A percentile compares a stretch with the other conserved stretches of the same genome.
Evolutionary conservation across 306 rosid genomes (phyloP).

Genomic region (Mimosa bimucronata): DNA sequence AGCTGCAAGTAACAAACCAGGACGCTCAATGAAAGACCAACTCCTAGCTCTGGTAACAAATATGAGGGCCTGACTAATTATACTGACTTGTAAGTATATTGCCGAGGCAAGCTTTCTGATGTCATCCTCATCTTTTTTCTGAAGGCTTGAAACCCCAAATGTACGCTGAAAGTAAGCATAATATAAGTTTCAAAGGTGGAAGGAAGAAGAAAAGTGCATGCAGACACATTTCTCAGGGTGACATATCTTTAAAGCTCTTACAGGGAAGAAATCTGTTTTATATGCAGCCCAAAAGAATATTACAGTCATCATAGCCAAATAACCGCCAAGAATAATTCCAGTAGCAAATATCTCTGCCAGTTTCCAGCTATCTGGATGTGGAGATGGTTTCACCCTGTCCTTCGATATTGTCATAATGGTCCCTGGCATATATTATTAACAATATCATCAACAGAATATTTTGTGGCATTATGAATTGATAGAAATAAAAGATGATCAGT

Average conservation of each 20-base stretch:
- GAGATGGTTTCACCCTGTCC: slow-evolving; percentile 92
- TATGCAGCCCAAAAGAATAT: slow-evolving; percentile 89
- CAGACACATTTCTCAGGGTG: not conserved
- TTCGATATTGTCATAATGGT: slow-evolving; percentile 90
- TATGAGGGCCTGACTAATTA: slow-evolving; percentile 81
- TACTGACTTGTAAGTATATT: slow-evolving; percentile 83
- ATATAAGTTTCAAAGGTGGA: slow-evolving; percentile 2
- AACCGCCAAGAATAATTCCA: slow-evolving; percentile 77
- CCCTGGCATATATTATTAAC: slow-evolving; percentile 48
- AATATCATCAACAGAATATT: not conserved
- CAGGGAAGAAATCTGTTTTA: slow-evolving; percentile 79
- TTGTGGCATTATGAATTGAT: not conserved
- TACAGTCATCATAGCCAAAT: slow-evolving; percentile 91
- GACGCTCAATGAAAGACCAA: slow-evolving; percentile 81
- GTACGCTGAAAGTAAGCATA: slow-evolving; percentile 47
- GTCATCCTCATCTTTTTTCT: slow-evolving; percentile 43
- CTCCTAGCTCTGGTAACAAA: slow-evolving; percentile 74
- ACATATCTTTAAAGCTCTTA: slow-evolving; percentile 34
- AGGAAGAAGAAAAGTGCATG: not conserved
- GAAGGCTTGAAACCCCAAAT: slow-evolving; percentile 85
- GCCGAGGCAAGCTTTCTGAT: slow-evolving; percentile 73
- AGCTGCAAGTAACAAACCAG: slow-evolving; percentile 66
- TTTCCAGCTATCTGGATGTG: slow-evolving; percentile 91
- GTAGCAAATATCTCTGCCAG: slow-evolving; percentile 78
- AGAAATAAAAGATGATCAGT: not conserved